Conservation (phyloP, 768 basidiomycete species). For the Mrakia blollopis region DNA sequence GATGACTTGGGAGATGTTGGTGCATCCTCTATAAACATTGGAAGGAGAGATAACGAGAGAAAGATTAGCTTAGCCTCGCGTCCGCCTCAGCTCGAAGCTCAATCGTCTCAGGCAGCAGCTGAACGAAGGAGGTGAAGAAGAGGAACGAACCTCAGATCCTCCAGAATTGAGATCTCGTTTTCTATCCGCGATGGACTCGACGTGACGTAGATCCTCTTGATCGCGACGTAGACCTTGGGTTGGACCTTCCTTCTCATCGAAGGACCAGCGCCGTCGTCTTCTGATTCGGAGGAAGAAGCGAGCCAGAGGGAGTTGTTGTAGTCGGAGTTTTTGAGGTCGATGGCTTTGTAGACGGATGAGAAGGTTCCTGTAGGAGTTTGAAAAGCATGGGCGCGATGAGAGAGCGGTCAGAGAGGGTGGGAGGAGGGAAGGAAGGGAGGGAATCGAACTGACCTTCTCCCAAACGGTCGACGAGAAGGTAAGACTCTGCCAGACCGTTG, state of each 20-base stretch:
- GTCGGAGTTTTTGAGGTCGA: conserved; percentile 66
- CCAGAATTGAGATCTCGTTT: conserved; percentile 88
- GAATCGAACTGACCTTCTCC: conserved; percentile 58
- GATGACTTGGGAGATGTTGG: conserved; percentile 87
- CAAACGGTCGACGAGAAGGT: conserved; percentile 78
- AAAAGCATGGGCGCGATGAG: neutral
- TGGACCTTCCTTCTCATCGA: conserved; percentile 45
- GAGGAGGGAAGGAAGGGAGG: neutral
- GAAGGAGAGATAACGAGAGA: neutral
- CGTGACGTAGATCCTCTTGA: conserved; percentile 96
- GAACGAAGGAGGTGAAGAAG: neutral
- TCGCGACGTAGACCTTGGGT: conserved; percentile 64
- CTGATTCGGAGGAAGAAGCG: neutral
- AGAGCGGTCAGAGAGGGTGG: neutral
- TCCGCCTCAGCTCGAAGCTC: neutral
- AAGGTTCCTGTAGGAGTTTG: conserved; percentile 64
- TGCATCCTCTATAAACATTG: conserved; percentile 58
- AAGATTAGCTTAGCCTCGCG: neutral
- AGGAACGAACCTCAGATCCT: conserved; percentile 51
- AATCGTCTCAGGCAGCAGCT: no score
- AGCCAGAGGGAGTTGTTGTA: conserved; percentile 54
- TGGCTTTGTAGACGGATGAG: conserved; percentile 97
- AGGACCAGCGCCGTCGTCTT: neutral
- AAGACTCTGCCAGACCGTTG: conserved; percentile 61
- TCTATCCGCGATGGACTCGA: conserved; percentile 85